These are phyloP conservation scores for Conringia planisiliqua DNA, from an alignment of 345 rosid species.

Conservation along the genomic window DNA sequence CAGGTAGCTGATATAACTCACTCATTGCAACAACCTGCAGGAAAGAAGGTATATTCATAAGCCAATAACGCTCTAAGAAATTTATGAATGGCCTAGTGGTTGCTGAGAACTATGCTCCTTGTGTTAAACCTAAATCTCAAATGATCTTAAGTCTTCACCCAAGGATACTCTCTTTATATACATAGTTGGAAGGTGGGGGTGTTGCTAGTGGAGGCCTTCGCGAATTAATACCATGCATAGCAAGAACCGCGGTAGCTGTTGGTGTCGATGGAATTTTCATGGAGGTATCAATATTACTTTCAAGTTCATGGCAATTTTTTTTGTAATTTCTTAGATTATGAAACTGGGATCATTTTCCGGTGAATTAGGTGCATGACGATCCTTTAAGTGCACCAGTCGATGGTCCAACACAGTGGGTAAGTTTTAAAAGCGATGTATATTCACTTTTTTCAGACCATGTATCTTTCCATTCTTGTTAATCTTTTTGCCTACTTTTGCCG, in stretches of 20 bases:
- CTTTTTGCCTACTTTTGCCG: neutral
- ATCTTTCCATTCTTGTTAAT: neutral
- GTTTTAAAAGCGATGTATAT: constrained; percentile 15
- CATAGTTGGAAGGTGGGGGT: constrained; percentile 77
- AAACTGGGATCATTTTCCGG: constrained; percentile 25
- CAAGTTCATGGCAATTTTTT: neutral
- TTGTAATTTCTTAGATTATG: neutral
- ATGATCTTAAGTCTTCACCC: constrained; percentile 36
- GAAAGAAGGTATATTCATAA: constrained; percentile 28
- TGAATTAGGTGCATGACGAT: constrained; percentile 76
- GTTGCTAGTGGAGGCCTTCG: constrained; percentile 98
- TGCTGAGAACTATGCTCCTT: neutral
- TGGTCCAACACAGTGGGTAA: constrained; percentile 95
- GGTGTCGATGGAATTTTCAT: constrained; percentile 34
- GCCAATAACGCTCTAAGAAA: neutral
- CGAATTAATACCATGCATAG: constrained; percentile 87
- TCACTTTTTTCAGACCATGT: neutral
- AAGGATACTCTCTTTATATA: neutral
- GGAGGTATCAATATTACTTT: constrained; percentile 53
- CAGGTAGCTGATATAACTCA: constrained; percentile 95
- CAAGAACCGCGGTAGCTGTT: constrained; percentile 91
- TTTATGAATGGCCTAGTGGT: neutral
- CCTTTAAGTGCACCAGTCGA: constrained; percentile 86
- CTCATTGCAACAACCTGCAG: constrained; percentile 92
- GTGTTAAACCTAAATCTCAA: neutral